These are phyloP conservation scores for Pichia sp. DNA, from an alignment of 1,139 yeast species.

Conservation along the genomic window DNA sequence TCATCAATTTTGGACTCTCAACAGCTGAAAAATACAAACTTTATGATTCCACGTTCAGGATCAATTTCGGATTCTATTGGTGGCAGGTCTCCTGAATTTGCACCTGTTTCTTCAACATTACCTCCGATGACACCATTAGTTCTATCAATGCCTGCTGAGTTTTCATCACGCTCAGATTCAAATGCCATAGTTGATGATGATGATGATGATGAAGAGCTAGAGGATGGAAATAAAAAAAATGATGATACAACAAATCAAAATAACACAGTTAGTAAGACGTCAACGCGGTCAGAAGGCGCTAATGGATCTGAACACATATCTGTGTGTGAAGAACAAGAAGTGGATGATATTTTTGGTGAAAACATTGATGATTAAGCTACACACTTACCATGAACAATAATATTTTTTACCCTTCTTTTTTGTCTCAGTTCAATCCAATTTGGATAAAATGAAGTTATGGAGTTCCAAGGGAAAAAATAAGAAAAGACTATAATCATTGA, in stretches of 20 bases:
- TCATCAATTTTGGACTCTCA: neutral
- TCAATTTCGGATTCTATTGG: constrained; percentile 21
- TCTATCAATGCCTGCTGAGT: constrained; percentile 18
- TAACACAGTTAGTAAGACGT: too few relatives aligned
- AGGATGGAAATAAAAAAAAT: too few relatives aligned
- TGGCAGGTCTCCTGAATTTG: constrained; percentile 25
- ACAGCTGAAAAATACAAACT: neutral
- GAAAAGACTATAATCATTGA: too few relatives aligned
- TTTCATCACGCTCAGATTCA: constrained; percentile 9
- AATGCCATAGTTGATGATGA: constrained; percentile 9
- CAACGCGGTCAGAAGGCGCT: too few relatives aligned
- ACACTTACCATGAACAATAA: too few relatives aligned
- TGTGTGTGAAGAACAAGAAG: neutral
- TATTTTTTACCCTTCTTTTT: too few relatives aligned
- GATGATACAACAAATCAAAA: too few relatives aligned
- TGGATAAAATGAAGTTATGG: too few relatives aligned
- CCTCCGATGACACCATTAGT: constrained; percentile 29
- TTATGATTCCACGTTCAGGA: constrained; percentile 2
- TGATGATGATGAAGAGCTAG: neutral
- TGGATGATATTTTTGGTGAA: constrained; percentile 21
- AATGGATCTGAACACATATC: too few relatives aligned
- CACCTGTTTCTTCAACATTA: constrained; percentile 24
- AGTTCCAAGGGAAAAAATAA: too few relatives aligned
- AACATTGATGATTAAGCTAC: constrained; percentile 8
- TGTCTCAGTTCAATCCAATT: too few relatives aligned